Evolutionary conservation across 306 rosid species (phyloP).

Genomic region (Vachellia collinsii): DNA sequence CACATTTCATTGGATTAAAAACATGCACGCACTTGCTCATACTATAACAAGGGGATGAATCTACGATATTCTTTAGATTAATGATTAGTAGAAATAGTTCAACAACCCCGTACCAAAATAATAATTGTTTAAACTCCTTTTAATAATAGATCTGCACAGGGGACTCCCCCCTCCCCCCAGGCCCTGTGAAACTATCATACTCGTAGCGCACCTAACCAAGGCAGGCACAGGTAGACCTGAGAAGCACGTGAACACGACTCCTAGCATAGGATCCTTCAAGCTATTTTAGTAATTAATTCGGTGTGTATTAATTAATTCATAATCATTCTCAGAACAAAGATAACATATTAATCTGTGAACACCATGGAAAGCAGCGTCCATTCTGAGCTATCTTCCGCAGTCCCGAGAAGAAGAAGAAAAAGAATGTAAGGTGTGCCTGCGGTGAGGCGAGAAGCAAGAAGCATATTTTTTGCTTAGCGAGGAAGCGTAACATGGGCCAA

Average conservation of each 20-base stretch:
- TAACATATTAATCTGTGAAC: conserved; percentile 41
- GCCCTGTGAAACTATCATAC: not conserved
- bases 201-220: not conserved
- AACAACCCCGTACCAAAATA: not conserved
- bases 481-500: conserved; percentile 25
- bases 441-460: conserved; percentile 14
- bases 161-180: not conserved
- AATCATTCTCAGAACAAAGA: conserved; percentile 25
- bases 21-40: not conserved
- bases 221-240: not conserved
- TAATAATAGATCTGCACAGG: not conserved
- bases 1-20: not conserved
- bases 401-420: conserved; percentile 34
- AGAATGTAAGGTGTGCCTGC: not conserved
- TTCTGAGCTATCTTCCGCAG: conserved; percentile 36
- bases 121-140: not conserved
- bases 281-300: not conserved
- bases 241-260: not conserved
- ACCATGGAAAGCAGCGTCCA: conserved; percentile 36
- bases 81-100: not conserved
- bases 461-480: not conserved
- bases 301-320: not conserved
- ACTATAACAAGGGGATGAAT: not conserved
- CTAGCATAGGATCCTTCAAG: not conserved
- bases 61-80: not conserved